phyloP scores from a whole-genome alignment of 2,329 filamentous ascomycete genomes.

The Fusarium beomiforme region DNA sequence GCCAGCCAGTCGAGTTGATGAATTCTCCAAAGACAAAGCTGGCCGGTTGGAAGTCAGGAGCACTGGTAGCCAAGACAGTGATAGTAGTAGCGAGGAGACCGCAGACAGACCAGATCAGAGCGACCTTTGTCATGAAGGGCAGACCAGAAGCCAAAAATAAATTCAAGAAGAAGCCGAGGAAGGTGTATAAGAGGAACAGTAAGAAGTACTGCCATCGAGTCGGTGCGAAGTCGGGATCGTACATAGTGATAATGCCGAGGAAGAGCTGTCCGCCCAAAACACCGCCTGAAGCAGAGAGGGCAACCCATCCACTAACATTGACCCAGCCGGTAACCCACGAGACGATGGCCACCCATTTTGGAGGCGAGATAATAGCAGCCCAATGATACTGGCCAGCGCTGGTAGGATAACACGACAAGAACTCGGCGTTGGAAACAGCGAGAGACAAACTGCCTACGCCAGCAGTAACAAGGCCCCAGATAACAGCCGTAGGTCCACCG shows the following conservation, averaged over 20 bases:
- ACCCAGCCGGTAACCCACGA: not conserved
- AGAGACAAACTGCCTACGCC: not conserved
- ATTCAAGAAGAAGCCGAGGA: rapidly evolving
- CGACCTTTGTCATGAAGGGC: not conserved
- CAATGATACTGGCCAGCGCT: not conserved
- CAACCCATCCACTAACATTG: not conserved
- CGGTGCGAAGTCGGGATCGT: not conserved
- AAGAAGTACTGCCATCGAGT: not conserved
- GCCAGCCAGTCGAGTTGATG: not conserved
- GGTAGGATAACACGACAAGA: not conserved
- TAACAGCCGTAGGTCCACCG: not conserved
- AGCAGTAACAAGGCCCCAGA: not conserved
- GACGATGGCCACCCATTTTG: not conserved
- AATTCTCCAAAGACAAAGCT: not conserved
- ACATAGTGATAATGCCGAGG: not conserved
- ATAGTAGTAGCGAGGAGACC: not conserved
- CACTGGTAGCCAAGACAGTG: not conserved
- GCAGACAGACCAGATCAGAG: not conserved
- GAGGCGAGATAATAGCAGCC: not conserved
- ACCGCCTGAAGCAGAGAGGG: not conserved
- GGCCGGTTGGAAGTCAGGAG: not conserved
- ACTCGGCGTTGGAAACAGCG: not conserved
- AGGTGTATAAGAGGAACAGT: not conserved
- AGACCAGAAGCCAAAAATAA: not conserved
- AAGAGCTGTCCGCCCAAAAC: not conserved